These are phyloP conservation scores for Naegleria fowleri DNA, from an alignment of 208 protist genomes.

Conservation along the genomic window DNA sequence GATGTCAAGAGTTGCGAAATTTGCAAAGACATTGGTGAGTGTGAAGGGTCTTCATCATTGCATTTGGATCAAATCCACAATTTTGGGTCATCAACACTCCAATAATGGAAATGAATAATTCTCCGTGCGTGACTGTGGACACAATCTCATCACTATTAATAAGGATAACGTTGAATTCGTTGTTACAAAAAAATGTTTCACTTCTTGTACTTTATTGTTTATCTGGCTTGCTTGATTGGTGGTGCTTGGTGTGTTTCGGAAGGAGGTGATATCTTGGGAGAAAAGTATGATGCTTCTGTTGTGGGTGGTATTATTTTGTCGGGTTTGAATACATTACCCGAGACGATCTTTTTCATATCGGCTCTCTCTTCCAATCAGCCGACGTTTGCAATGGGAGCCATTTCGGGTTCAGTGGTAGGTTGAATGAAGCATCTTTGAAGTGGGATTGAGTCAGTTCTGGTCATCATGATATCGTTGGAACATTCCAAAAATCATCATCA, in stretches of 20 bases:
- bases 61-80: too few species aligned
- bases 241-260: conserved; percentile 52
- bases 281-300: conserved; percentile 53
- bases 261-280: conserved; percentile 53
- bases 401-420: not conserved
- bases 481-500: not conserved
- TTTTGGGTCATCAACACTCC: too few species aligned
- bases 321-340: conserved; percentile 54
- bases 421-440: not conserved
- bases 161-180: too few species aligned
- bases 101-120: too few species aligned
- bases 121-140: too few species aligned
- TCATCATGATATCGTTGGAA: not conserved
- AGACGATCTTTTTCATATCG: conserved; percentile 58
- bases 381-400: conserved; percentile 49
- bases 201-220: conserved; percentile 28
- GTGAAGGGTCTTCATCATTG: too few species aligned
- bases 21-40: too few species aligned
- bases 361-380: conserved; percentile 41
- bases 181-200: too few species aligned
- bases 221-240: conserved; percentile 37
- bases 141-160: too few species aligned
- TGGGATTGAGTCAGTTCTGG: not conserved
- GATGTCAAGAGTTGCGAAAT: too few species aligned
- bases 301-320: conserved; percentile 53